Base-by-base conservation (phyloP, 768 basidiomycete genomes). In the Porpolomopsis calyptriformis region DNA sequence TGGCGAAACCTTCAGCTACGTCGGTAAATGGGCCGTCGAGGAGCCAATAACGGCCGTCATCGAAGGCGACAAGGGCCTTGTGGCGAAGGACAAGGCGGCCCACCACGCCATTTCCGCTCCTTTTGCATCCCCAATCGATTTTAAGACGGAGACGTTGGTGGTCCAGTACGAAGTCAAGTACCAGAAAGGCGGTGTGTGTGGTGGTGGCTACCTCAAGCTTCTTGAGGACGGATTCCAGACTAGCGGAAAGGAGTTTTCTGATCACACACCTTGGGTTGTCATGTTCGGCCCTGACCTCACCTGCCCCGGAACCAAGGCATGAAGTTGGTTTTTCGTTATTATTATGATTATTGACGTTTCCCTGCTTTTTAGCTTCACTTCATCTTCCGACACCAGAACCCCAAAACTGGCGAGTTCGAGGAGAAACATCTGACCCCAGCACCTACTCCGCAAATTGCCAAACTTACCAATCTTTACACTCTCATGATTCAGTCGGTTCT, bases 161-260 rank as follows among this genome's bases (percentile, higher is more conserved):
- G 84, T 98, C 16, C 92, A 96, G 62, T 99, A 99, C 58, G 96
- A 99, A 63, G 96, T 96, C 70, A 94, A 98, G 70, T 92, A 96
- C 65, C 93, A 99, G 73, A 92, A 97, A 67, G 93, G 94, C 35
- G 89, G 96, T 40, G 96, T 96, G 68, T 98, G 96, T 57, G 96
- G 96, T 65, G 96, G 96, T 71, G 96, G 96, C 31, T 99, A 99
- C 69, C 69, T 98, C 70, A 99, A 98, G 68, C 80, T 98, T 47
- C 78, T 99, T 36, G 83, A 86, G 60, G 83, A 91, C 56, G 91
- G 90, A 49, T 92, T 92, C 79, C 89, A 93, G 70, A 85, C 85
- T 49, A 85, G 81, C 51, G 86, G 86, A 49, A 87, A 91, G 71
- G 90, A 91, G 60, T 93, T 93, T 64, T 83, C 82, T 44, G 91